Conservation (phyloP, 116 monocot species). For the Cymodocea nodosa region DNA sequence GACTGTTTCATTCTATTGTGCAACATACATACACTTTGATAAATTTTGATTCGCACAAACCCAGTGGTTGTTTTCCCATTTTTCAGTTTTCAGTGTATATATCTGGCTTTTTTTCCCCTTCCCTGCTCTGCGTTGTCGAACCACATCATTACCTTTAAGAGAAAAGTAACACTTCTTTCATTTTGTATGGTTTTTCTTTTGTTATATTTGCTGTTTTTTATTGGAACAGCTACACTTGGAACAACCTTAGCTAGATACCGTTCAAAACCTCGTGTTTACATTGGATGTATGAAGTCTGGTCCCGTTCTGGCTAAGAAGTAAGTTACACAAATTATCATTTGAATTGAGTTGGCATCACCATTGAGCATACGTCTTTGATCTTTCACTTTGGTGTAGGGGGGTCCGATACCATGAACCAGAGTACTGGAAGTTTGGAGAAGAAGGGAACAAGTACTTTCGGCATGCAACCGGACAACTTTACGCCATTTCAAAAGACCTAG, state of each 20-base stretch:
- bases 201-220: not conserved
- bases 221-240: slow-evolving; percentile 63
- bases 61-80: too few relatives aligned
- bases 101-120: too few relatives aligned
- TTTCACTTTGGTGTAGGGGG: slow-evolving; percentile 34
- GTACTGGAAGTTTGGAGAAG: slow-evolving; percentile 96
- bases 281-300: slow-evolving; percentile 99
- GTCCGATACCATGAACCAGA: slow-evolving; percentile 97
- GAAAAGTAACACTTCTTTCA: too few relatives aligned
- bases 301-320: slow-evolving; percentile 94
- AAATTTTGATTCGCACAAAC: too few relatives aligned
- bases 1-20: too few relatives aligned
- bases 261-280: slow-evolving; percentile 66
- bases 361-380: not conserved
- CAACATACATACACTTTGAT: too few relatives aligned
- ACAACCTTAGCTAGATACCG: slow-evolving; percentile 53
- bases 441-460: slow-evolving; percentile 91
- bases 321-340: slow-evolving; percentile 9
- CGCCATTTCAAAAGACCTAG: slow-evolving; percentile 89
- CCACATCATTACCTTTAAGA: too few relatives aligned
- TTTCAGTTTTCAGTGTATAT: too few relatives aligned
- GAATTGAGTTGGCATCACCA: too few relatives aligned
- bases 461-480: slow-evolving; percentile 97
- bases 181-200: not conserved
- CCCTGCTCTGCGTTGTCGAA: too few relatives aligned